These are phyloP conservation scores for Hygrophila difformis DNA, from an alignment of 257 asterid genomes.

Conservation along the genomic window DNA sequence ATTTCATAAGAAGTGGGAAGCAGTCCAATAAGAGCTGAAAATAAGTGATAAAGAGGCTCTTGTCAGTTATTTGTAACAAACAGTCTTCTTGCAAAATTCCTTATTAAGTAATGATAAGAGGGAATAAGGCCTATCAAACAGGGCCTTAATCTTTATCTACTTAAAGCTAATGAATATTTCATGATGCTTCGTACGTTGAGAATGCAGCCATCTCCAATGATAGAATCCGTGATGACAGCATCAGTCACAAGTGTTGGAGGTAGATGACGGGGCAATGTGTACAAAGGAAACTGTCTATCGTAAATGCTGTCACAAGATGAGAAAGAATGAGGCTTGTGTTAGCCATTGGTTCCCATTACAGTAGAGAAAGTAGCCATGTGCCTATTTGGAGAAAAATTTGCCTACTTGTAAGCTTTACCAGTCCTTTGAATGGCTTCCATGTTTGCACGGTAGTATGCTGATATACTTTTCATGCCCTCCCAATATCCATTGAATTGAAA, in stretches of 20 bases:
- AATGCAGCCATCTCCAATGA: constrained; percentile 77
- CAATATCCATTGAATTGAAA: constrained; percentile 63
- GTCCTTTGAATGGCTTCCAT: constrained; percentile 48
- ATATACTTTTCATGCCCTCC: constrained; percentile 83
- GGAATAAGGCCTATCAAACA: no score
- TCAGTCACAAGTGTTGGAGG: constrained; percentile 79
- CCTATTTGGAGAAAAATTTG: constrained; percentile 16
- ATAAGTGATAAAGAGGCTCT: neutral
- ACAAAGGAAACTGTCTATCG: constrained; percentile 50
- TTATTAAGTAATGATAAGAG: no score
- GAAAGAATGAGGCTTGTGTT: constrained; percentile 7
- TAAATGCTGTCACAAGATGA: constrained; percentile 48
- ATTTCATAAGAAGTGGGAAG: no score
- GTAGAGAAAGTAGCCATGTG: neutral
- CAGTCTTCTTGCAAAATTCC: no score
- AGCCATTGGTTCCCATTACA: neutral
- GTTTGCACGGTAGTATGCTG: constrained; percentile 66
- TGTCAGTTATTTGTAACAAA: no score
- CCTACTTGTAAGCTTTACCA: constrained; percentile 43
- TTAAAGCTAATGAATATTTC: neutral
- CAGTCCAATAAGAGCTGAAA: no score
- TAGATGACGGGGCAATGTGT: constrained; percentile 75
- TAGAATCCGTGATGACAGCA: constrained; percentile 65
- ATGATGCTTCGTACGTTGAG: constrained; percentile 53
- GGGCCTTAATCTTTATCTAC: no score